Base-by-base conservation (phyloP, 1,284 basidiomycete genomes). In the Pascua sp. region DNA sequence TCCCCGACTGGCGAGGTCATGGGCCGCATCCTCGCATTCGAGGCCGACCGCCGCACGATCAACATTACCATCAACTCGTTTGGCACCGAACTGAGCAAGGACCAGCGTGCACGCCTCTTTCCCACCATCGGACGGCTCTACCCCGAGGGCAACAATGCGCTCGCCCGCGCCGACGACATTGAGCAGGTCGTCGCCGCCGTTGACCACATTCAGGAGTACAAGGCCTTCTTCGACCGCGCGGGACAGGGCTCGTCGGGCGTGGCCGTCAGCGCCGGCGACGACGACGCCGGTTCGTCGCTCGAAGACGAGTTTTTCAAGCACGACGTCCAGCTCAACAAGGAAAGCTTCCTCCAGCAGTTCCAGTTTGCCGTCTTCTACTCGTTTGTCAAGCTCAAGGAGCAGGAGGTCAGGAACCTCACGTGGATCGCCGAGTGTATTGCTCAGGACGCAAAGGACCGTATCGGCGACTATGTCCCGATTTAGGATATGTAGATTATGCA, bases 31-130 rank as follows among this genome's bases (percentile, higher is more conserved):
- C 86, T 99, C 53, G 82, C 88, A 8, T 99, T 98, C 71, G 96
- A 99, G 81, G 96, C 96, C 37, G 95, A 99, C 79, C 85, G 95
- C 42, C 86, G 96, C 51, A 89, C 92, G 3, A 88, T 98, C 77
- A 98, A 98, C 80, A 98, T 98, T 77, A 97, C 96, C 40, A 91
- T 99, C 82, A 99, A 99, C 82, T 98, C 95, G 24, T 96, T 98
- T 76, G 89, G 89, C 64, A 98, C 96, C 11, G 90, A 91, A 69
- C 84, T 99, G 56, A 83, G 88, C 45, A 99, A 98, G 77, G 95
- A 98, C 72, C 88, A 93, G 70, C 89, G 96, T 40, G 92, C 93
- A n/a, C 86, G 88, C 64, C 84, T 99, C 45, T 98, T 96, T 83
- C 96, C 96, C 8, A 84, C 86, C 17, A 90, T 98, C 57, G 96